Percentiles rank a stretch among this genome's conserved stretches.
Conservation (phyloP, 106 monocot species). For the Agapanthus africanus region DNA sequence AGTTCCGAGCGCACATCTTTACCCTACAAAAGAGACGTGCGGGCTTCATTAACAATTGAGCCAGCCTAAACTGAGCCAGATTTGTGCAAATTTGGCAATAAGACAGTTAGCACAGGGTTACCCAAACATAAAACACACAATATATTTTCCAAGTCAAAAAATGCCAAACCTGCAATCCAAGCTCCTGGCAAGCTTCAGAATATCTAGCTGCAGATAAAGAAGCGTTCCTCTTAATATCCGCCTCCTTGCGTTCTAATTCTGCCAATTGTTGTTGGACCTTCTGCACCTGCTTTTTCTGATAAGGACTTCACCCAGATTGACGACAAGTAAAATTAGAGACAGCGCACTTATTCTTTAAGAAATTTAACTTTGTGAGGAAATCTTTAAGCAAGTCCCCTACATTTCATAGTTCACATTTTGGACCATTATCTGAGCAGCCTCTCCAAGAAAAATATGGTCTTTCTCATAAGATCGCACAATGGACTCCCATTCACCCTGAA, state of each 20-base stretch:
- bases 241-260: slow-evolving; percentile 83
- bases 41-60: not conserved
- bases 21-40: slow-evolving; percentile 41
- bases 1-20: slow-evolving; percentile 80
- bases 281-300: slow-evolving; percentile 84
- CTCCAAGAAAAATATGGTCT: slow-evolving; percentile 92
- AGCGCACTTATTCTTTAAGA: not conserved
- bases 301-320: slow-evolving; percentile 58
- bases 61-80: not conserved
- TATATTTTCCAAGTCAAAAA: too few species aligned
- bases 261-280: slow-evolving; percentile 92
- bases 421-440: slow-evolving; percentile 87
- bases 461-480: slow-evolving; percentile 82
- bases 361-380: not conserved
- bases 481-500: slow-evolving; percentile 90
- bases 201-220: slow-evolving; percentile 87
- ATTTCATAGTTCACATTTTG: slow-evolving; percentile 99
- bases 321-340: slow-evolving; percentile 15
- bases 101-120: not conserved
- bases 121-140: too few species aligned
- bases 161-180: slow-evolving; percentile 88
- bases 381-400: slow-evolving; percentile 32
- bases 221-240: slow-evolving; percentile 86
- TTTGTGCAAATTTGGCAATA: not conserved
- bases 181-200: slow-evolving; percentile 79